Evolutionary conservation across 805 yeast genomes (phyloP).

Genomic region (Cyberlindnera mississippiensis): DNA sequence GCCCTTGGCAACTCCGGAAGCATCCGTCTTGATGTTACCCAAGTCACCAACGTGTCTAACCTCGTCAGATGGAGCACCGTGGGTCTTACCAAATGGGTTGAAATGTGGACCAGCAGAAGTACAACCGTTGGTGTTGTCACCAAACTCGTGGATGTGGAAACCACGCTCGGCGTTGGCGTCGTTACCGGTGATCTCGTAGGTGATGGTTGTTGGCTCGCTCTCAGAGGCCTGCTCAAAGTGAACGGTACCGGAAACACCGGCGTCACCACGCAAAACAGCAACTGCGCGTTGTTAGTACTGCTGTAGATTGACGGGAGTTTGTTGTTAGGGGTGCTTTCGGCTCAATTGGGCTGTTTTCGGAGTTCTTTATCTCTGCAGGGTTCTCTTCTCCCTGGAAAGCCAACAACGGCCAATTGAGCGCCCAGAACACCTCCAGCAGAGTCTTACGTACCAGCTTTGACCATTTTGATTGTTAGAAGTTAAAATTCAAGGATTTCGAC

Average conservation of each 20-base stretch:
- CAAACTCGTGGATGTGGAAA: conserved; percentile 97
- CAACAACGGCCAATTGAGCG: background rate
- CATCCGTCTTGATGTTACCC: conserved; percentile 90
- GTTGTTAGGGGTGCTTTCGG: too few species aligned
- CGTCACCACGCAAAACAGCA: conserved; percentile 95
- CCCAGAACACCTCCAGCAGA: background rate
- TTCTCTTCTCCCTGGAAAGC: background rate
- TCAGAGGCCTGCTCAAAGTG: conserved; percentile 81
- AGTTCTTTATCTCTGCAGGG: too few species aligned
- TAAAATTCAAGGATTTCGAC: background rate
- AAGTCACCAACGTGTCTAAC: conserved; percentile 91
- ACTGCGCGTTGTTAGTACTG: conserved; percentile 39
- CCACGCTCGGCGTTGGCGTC: conserved; percentile 87
- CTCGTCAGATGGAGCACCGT: conserved; percentile 87
- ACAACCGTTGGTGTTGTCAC: conserved; percentile 99
- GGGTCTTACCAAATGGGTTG: conserved; percentile 84
- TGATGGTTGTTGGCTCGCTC: conserved; percentile 74
- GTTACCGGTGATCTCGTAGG: conserved; percentile 90
- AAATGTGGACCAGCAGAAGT: conserved; percentile 98
- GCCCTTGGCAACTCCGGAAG: conserved; percentile 89
- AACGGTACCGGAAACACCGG: conserved; percentile 84
- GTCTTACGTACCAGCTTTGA: conserved; percentile 30
- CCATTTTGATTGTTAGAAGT: conserved; percentile 21
- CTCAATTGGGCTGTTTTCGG: too few species aligned
- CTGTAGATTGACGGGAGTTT: too few species aligned